Evolutionary conservation across 1,284 basidiomycete species (phyloP), one percentile per base, ranked within the genome.

Genomic region (Irpex rosettiformis): DNA sequence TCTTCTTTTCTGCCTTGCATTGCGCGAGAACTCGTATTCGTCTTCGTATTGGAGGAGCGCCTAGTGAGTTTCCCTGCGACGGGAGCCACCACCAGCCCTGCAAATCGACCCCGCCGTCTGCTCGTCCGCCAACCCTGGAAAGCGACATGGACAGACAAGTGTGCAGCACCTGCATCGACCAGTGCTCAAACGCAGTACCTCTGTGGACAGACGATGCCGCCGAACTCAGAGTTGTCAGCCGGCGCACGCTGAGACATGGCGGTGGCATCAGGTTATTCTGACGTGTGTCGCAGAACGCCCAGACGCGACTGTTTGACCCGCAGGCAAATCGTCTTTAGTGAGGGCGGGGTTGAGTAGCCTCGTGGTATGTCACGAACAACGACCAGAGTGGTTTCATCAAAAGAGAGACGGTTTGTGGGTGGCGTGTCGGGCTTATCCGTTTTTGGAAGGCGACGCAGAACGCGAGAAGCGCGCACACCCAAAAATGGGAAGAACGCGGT

Each of bases 61-160:
- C 42, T 8, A 4, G 30, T 10, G 2, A 22, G 30, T 55, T 24
- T 7, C 24, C 55, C 29, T 56, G 53, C 40, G 52, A 42, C 11
- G 92, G 91, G 2, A 95, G 75, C 84, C 87, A 91, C 94, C 94
- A 96, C 91, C 92, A 96, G 2, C 94, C 94, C 49, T 88, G 73
- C n/a, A 96, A 76, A 72, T 97, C 94, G 49, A 96, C 77, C 0
- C 94, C 94, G 6, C 92, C 90, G 71, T 96, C 94, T 13, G 84
- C 81, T 61, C 79, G 84, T 16, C 94, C 93, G 1, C 94, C 94
- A 16, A 94, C 86, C 52, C 82, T 82, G 48, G 72, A 77, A 4
- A 96, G 79, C 1, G 85, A 79, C 93, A 96, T 96, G 49, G 89
- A 90, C 37, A 96, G 75, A 58, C 84, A 73, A 0, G 79, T 67